Percentiles rank a stretch among this genome's conserved stretches.
Evolutionary conservation across 805 yeast genomes (phyloP).

Genomic region (Candida boidinii): DNA sequence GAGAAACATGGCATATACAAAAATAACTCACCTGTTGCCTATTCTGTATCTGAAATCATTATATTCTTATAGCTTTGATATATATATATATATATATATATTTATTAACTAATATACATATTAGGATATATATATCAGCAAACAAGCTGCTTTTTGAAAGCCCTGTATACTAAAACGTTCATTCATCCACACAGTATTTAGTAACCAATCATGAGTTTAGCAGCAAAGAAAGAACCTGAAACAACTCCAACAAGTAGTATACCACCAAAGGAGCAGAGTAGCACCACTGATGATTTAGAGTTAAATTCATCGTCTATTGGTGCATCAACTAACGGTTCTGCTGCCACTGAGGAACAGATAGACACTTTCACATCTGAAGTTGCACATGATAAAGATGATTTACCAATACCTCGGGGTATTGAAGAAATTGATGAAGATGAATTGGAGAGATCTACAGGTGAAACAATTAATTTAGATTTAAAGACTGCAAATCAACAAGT

Average conservation of each 20-base stretch:
- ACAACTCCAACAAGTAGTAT: neutral
- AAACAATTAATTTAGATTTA: slow-evolving; percentile 72
- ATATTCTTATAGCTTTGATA: no score
- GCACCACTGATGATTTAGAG: neutral
- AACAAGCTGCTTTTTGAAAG: no score
- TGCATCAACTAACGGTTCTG: neutral
- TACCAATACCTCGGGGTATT: slow-evolving; percentile 26
- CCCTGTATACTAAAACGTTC: no score
- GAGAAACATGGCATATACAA: no score
- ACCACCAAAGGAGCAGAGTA: neutral
- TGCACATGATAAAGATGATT: slow-evolving; percentile 21
- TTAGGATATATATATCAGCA: no score
- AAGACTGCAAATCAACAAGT: slow-evolving; percentile 57
- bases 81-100: no score
- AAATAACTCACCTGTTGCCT: no score
- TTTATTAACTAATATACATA: no score
- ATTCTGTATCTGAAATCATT: no score
- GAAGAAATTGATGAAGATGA: slow-evolving; percentile 25
- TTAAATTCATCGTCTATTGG: no score
- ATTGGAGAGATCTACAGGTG: slow-evolving; percentile 36
- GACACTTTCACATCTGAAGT: slow-evolving; percentile 12
- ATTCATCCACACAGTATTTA: no score
- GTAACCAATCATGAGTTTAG: neutral
- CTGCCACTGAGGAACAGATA: neutral
- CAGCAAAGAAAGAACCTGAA: neutral